Evolutionary conservation across 306 rosid species (phyloP).

Genomic region (Abrus precatorius): DNA sequence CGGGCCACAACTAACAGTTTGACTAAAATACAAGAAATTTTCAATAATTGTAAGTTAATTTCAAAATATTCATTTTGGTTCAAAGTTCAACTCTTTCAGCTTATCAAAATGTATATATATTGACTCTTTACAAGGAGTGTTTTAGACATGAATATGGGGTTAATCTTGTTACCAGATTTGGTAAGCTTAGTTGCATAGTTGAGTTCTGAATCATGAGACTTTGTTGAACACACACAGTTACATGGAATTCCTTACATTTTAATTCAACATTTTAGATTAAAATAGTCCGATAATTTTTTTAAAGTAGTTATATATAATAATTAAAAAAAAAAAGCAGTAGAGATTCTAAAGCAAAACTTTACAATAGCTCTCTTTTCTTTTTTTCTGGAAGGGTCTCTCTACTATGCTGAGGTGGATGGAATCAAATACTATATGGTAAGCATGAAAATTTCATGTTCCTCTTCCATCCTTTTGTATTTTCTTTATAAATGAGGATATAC

Average conservation of each 20-base stretch:
- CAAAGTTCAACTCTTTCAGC: background rate
- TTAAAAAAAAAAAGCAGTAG: background rate
- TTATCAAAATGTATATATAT: background rate
- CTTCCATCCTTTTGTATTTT: background rate
- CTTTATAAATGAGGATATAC: background rate
- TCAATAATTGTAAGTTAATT: background rate
- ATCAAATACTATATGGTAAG: background rate
- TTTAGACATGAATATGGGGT: background rate
- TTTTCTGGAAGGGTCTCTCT: background rate
- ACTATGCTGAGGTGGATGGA: background rate
- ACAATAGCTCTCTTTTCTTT: background rate
- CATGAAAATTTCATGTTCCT: background rate
- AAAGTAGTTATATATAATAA: background rate
- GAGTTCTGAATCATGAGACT: background rate
- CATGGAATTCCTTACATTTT: background rate
- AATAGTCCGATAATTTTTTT: background rate
- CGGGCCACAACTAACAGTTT: background rate
- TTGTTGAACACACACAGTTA: background rate
- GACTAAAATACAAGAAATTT: background rate
- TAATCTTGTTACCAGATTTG: too few species aligned
- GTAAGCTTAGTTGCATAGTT: background rate
- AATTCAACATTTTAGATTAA: background rate
- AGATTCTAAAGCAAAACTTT: conserved; percentile 3
- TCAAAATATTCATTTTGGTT: background rate
- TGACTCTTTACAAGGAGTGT: background rate